Conservation (phyloP, 805 yeast genomes). For the Candida insectorum region DNA sequence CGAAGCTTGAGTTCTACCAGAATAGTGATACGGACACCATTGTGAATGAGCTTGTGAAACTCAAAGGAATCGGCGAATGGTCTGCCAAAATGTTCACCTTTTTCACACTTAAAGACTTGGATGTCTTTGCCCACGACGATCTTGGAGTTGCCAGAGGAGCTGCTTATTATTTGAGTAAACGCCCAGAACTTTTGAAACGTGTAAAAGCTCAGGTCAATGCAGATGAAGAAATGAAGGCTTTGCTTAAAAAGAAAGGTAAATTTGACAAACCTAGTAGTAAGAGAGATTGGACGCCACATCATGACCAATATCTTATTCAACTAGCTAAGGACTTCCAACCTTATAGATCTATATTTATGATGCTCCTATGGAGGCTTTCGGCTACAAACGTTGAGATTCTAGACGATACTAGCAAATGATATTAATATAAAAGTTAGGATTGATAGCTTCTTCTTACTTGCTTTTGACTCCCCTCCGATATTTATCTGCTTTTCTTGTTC, state of each 20-base stretch:
- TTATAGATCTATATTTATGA: conserved; percentile 63
- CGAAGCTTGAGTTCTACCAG: conserved; percentile 34
- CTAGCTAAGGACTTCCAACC: conserved; percentile 64
- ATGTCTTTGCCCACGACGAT: conserved; percentile 76
- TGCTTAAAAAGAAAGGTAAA: conserved; percentile 35
- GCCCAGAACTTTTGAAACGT: conserved; percentile 47
- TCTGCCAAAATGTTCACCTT: conserved; percentile 82
- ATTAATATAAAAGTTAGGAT: background rate
- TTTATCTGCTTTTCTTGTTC: conserved; percentile 16
- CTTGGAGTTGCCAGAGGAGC: conserved; percentile 84
- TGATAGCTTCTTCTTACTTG: background rate
- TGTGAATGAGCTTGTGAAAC: conserved; percentile 42
- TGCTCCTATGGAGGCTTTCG: conserved; percentile 70
- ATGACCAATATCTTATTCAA: conserved; percentile 53
- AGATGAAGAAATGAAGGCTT: conserved; percentile 28
- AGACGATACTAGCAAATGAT: conserved; percentile 12
- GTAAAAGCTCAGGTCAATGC: conserved; percentile 33
- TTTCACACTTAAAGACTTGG: conserved; percentile 62
- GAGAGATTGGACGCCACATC: conserved; percentile 64
- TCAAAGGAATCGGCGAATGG: conserved; percentile 84
- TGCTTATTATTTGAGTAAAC: conserved; percentile 53
- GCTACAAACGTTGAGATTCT: conserved; percentile 52
- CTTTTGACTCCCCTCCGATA: conserved; percentile 26
- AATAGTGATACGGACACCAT: conserved; percentile 42
- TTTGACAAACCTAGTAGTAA: conserved; percentile 36